Percentiles rank a stretch among this genome's conserved stretches.
Evolutionary conservation across 352 stramenopile genomes (phyloP).

Genomic region (Phytophthora uliginosa): DNA sequence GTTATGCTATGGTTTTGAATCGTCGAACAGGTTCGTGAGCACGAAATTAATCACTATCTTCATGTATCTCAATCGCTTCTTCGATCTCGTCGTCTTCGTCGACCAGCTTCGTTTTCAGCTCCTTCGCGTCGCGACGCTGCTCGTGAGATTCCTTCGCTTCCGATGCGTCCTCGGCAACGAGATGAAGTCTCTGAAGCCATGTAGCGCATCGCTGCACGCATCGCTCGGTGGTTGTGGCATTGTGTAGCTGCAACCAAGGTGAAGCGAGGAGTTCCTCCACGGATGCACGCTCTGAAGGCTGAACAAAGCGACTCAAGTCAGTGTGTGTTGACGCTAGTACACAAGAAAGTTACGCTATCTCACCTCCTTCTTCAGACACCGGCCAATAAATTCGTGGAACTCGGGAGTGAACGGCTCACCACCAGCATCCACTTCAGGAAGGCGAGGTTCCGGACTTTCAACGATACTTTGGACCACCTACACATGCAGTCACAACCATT

Average conservation of each 20-base stretch:
- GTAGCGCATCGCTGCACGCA: constrained; percentile 42
- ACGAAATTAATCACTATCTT: constrained; percentile 24
- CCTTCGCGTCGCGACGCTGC: constrained; percentile 10
- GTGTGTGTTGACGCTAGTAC: not conserved
- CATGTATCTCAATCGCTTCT: constrained; percentile 45
- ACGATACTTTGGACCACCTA: constrained; percentile 85
- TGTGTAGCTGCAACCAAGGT: constrained; percentile 64
- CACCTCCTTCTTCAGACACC: constrained; percentile 80
- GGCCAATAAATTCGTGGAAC: constrained; percentile 67
- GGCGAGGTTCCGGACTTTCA: constrained; percentile 57
- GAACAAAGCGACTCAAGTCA: constrained; percentile 1
- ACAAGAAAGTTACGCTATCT: not conserved
- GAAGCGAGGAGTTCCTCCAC: constrained; percentile 65
- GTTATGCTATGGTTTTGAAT: not conserved
- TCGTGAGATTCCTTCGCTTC: constrained; percentile 16
- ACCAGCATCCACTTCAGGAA: constrained; percentile 43
- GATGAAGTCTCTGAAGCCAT: constrained; percentile 43
- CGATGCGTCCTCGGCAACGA: constrained; percentile 12
- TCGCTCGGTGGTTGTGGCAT: constrained; percentile 45
- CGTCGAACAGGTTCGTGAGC: not conserved
- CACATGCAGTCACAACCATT: not conserved
- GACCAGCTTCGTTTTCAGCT: constrained; percentile 28
- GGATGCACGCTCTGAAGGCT: constrained; percentile 69
- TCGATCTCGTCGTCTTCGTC: constrained; percentile 66
- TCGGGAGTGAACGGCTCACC: constrained; percentile 51